Base-by-base conservation (phyloP, 345 rosid species). In the Eucalyptus caleyi region DNA sequence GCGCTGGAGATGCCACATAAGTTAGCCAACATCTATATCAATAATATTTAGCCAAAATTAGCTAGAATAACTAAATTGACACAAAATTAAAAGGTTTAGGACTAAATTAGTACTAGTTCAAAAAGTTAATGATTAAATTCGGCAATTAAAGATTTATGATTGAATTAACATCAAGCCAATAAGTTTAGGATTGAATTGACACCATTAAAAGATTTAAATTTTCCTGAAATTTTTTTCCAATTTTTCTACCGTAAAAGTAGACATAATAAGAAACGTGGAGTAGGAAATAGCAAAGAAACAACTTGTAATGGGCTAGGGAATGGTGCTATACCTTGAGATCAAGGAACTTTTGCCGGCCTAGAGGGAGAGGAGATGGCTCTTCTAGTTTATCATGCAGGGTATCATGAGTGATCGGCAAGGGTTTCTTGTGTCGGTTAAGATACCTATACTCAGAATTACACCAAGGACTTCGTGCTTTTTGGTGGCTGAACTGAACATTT, bases 61-160 rank as follows among this genome's bases (percentile, higher is more conserved):
- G 10, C 10, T 53, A 53, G 56, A 53, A 53, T 0, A 4, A 53
- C 0, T 53, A 0, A 53, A 19, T 53, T 53, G 9, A 1, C 21
- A 50, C 54, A 50, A 50, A 16, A 16, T 50, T 3, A 50, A 16
- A 50, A 50, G 21, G 10, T 19, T 53, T 53, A 53, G 5, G 10
- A 53, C 11, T 19, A 53, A 53, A 53, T 8, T 53, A 8, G 59
- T 53, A 19, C 24, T 53, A 53, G 59, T 53, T 53, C 59, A 19
- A 53, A 53, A 53, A 53, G 4, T 53, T 53, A 2, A 53, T 53
- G 24, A 8, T 2, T 53, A 53, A 53, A 53, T 19, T 53, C 5
- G 24, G 59, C 1, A 1, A 53, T 53, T 53, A 53, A 53, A 53
- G 0, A 53, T 53, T 19, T 53, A 19, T 8, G 11, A 53, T 2